Base-by-base conservation (phyloP, 2,329 filamentous ascomycete genomes). In the Fusarium tricinctum region DNA sequence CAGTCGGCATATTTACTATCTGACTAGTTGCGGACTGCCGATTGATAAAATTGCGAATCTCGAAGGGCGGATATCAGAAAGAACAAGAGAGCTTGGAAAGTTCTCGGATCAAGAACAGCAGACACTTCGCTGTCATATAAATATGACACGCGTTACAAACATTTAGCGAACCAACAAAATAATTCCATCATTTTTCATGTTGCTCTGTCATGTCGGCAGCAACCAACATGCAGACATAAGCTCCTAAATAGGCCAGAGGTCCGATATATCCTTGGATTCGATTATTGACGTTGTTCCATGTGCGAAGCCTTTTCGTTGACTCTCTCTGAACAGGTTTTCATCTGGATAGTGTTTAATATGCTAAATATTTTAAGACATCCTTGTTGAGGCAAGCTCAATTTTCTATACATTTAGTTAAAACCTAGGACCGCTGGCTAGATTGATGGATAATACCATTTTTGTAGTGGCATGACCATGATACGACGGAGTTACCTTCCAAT, bases 171-270 rank as follows among this genome's bases (percentile, higher is more conserved):
- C 52, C 52, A 40, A 55, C 45, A 17, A 23, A 3, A 51, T 4
- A 30, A 10, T 38, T n/a, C 9, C 15, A 38, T 38, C 17, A 38
- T n/a, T 5, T 22, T 14, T n/a, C 14, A 42, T n/a, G 5, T 10
- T 14, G 6, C 9, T 42, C 6, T 5, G 8, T 20, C 14, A 38
- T 38, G 20, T 40, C 26, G 17, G 8, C 10, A 28, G 3, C 10
- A 56, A 56, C 52, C 45, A 56, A 56, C 33, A 40, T 56, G 45
- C 52, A 56, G 38, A 33, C 14, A 15, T 8, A 5, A 8, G 17
- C 14, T 20, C 35, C 8, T 9, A 14, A 55, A 32, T 14, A 19
- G 45, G 44, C n/a, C 19, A 50, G 1, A 32, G 13, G 22, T 32
- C 52, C 45, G 52, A 20, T 40, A 12, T 6, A 47, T 10, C 35